Percentiles rank a stretch among this genome's conserved stretches.
Conservation (phyloP, 2,329 filamentous ascomycete species). For the Colletotrichum sp. region DNA sequence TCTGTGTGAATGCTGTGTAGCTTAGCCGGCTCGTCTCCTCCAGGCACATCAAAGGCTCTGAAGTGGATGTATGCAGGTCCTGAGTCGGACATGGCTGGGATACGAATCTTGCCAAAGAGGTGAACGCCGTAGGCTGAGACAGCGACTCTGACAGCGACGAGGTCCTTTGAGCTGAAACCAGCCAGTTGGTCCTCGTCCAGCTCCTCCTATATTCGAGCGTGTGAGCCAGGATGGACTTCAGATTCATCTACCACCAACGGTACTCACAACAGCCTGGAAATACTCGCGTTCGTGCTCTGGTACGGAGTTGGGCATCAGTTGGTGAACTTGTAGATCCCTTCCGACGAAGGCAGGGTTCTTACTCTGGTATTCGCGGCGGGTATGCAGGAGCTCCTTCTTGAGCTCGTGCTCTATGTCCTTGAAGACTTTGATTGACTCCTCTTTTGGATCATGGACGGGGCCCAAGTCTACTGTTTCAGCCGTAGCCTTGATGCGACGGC, state of each 20-base stretch:
- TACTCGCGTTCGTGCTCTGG: slow-evolving; percentile 61
- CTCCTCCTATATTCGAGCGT: slow-evolving; percentile 23
- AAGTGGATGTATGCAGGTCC: slow-evolving; percentile 51
- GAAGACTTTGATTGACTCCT: slow-evolving; percentile 56
- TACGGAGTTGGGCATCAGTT: background rate
- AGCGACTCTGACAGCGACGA: slow-evolving; percentile 49
- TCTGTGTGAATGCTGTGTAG: slow-evolving; percentile 55
- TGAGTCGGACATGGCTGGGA: slow-evolving; percentile 43
- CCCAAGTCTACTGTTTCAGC: slow-evolving; percentile 58
- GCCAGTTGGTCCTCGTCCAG: slow-evolving; percentile 43
- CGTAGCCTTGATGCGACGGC: slow-evolving; percentile 43
- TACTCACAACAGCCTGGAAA: slow-evolving; percentile 52
- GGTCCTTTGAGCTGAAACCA: slow-evolving; percentile 40
- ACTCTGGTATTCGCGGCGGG: slow-evolving; percentile 52
- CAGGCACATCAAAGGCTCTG: slow-evolving; percentile 43
- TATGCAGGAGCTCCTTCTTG: slow-evolving; percentile 54
- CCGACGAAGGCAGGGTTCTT: background rate
- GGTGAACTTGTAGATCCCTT: background rate
- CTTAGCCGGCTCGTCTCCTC: slow-evolving; percentile 40
- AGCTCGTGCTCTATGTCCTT: slow-evolving; percentile 53
- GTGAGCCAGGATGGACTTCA: slow-evolving; percentile 17
- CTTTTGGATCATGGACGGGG: slow-evolving; percentile 50
- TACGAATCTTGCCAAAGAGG: slow-evolving; percentile 53
- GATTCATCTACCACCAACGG: no score
- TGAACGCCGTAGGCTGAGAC: slow-evolving; percentile 52